Percentiles rank a stretch among this genome's conserved stretches.
Evolutionary conservation across 331 rosid species (phyloP).

Genomic region (Spiraea crenata): DNA sequence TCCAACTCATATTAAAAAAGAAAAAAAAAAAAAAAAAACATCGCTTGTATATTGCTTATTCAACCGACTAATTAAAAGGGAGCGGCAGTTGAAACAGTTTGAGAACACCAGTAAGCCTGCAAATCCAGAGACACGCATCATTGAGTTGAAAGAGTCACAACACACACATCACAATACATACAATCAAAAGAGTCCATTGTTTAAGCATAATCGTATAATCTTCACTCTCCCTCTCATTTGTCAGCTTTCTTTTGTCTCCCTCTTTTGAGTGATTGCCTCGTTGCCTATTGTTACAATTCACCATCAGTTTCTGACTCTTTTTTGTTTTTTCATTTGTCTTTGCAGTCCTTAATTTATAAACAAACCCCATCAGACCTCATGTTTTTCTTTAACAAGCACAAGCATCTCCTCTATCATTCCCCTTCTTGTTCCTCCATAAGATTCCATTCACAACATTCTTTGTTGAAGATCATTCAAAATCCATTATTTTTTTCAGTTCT

Average conservation of each 20-base stretch:
- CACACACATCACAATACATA: background rate
- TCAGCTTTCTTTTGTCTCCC: constrained; percentile 31
- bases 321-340: constrained; percentile 29
- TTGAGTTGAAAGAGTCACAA: constrained; percentile 13
- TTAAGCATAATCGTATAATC: background rate
- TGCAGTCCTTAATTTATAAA: constrained; percentile 21
- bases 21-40: too few species aligned
- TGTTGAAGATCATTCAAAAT: background rate
- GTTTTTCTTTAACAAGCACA: constrained; percentile 32
- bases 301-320: constrained; percentile 11
- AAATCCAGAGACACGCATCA: background rate
- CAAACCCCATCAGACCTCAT: constrained; percentile 14
- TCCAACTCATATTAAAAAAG: too few species aligned
- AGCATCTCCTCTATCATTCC: constrained; percentile 25
- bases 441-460: constrained; percentile 20
- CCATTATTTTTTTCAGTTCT: background rate
- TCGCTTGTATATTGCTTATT: too few species aligned
- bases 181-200: background rate
- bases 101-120: constrained; percentile 18
- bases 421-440: constrained; percentile 21
- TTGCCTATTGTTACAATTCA: constrained; percentile 44
- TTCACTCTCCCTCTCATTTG: constrained; percentile 19
- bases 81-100: constrained; percentile 27
- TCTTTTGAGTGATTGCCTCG: constrained; percentile 29
- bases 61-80: background rate